Conservation (phyloP, 768 basidiomycete species). For the Dioszegia hungarica region DNA sequence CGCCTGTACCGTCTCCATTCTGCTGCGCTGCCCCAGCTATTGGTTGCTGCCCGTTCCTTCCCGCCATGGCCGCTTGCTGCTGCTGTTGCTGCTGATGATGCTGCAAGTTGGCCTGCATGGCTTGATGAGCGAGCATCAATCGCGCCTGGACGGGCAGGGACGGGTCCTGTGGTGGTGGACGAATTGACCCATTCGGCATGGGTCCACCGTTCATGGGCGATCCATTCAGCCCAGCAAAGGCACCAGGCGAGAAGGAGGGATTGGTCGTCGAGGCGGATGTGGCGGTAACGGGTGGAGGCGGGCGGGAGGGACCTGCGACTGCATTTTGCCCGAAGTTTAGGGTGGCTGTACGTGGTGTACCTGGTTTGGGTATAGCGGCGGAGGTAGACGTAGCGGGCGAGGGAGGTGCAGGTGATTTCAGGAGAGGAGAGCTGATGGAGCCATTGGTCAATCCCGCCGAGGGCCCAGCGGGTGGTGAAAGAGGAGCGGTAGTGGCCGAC, state of each 20-base stretch:
- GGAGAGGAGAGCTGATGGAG: neutral
- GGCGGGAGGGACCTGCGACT: conserved; percentile 4
- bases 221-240: too few relatives aligned
- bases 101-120: conserved; percentile 15
- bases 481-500: neutral
- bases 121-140: conserved; percentile 16
- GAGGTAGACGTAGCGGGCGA: too few relatives aligned
- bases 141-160: conserved; percentile 6
- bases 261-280: neutral
- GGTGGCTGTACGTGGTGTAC: neutral
- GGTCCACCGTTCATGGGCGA: too few relatives aligned
- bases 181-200: neutral
- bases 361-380: too few relatives aligned
- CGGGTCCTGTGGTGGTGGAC: neutral
- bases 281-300: too few relatives aligned
- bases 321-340: neutral
- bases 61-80: conserved; percentile 5
- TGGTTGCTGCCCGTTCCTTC: conserved; percentile 6
- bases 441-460: neutral
- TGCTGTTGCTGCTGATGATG: conserved; percentile 16
- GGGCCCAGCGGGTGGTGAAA: neutral
- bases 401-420: neutral
- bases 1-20: too few relatives aligned
- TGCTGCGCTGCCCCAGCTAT: too few relatives aligned
- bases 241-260: neutral